These are phyloP conservation scores for Datura wrightii DNA, from an alignment of 257 asterid species.

Conservation along the genomic window DNA sequence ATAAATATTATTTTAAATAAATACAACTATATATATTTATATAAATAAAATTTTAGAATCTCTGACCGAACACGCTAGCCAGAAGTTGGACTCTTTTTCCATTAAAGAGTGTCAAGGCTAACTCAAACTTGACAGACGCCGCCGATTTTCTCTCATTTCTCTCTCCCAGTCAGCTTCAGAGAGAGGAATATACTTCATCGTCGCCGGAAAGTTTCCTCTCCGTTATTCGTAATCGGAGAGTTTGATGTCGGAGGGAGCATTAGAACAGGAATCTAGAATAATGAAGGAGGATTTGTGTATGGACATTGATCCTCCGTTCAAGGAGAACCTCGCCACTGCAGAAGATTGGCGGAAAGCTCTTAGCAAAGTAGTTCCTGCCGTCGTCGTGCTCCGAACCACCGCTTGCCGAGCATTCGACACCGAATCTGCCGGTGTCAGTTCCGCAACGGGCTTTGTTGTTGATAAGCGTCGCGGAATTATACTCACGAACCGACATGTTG, in stretches of 20 bases:
- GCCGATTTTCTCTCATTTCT: neutral
- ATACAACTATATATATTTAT: too few species aligned
- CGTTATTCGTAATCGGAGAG: conserved; percentile 44
- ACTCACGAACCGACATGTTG: conserved; percentile 96
- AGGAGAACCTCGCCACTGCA: conserved; percentile 74
- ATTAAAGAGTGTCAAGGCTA: neutral
- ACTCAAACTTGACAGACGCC: neutral
- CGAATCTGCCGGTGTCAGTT: conserved; percentile 90
- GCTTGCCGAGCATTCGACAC: conserved; percentile 98
- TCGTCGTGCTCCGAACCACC: conserved; percentile 93
- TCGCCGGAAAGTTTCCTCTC: neutral
- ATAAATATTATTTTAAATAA: too few species aligned
- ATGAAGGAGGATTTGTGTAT: conserved; percentile 81
- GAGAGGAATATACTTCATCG: neutral
- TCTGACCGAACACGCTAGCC: neutral
- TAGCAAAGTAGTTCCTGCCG: conserved; percentile 89
- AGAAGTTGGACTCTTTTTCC: neutral
- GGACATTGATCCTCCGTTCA: conserved; percentile 88
- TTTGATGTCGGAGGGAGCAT: conserved; percentile 60
- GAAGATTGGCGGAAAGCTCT: conserved; percentile 98
- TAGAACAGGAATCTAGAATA: conserved; percentile 45
- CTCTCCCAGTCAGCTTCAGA: neutral
- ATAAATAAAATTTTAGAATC: too few species aligned
- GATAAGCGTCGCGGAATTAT: conserved; percentile 94
- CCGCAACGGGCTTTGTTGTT: conserved; percentile 93